phyloP scores from a whole-genome alignment of 2,329 filamentous ascomycete genomes.

The Niveomyces coronatus region DNA sequence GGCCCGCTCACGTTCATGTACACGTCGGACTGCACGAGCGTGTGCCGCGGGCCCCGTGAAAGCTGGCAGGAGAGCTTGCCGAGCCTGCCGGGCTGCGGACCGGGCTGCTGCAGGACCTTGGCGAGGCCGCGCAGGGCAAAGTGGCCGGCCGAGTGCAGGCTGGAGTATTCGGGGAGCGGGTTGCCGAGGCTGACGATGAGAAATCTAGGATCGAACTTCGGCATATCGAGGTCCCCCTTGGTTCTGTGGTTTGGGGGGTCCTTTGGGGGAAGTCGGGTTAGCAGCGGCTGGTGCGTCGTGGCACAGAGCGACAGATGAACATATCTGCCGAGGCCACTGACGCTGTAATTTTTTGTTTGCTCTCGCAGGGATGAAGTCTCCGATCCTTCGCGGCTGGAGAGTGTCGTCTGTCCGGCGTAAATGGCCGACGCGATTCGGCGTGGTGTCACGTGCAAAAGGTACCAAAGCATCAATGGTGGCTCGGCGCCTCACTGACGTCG shows the following conservation, averaged over 20 bases:
- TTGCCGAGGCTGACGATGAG: conserved; percentile 86
- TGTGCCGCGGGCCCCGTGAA: conserved; percentile 42
- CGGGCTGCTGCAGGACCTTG: conserved; percentile 31
- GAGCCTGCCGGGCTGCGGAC: conserved; percentile 36
- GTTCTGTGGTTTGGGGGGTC: too few relatives aligned
- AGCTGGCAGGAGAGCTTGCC: conserved; percentile 42
- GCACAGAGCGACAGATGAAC: neutral
- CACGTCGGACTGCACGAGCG: conserved; percentile 62
- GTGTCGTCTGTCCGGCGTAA: too few relatives aligned
- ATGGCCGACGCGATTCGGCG: neutral
- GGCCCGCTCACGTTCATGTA: conserved; percentile 80
- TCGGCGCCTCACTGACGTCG: conserved; percentile 9
- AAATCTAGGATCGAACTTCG: conserved; percentile 39
- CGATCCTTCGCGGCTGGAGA: too few relatives aligned
- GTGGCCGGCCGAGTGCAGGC: conserved; percentile 83
- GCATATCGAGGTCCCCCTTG: conserved; percentile 14
- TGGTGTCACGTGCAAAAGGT: neutral
- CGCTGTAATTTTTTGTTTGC: too few relatives aligned
- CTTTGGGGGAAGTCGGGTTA: too few relatives aligned
- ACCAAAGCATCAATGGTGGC: conserved; percentile 3
- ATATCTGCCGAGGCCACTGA: too few relatives aligned
- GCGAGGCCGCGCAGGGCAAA: conserved; percentile 56
- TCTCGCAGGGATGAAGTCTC: too few relatives aligned
- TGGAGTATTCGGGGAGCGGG: conserved; percentile 61
- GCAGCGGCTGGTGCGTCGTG: neutral